phyloP scores from a whole-genome alignment of 2,329 filamentous ascomycete species.

The Colletotrichum godetiae region DNA sequence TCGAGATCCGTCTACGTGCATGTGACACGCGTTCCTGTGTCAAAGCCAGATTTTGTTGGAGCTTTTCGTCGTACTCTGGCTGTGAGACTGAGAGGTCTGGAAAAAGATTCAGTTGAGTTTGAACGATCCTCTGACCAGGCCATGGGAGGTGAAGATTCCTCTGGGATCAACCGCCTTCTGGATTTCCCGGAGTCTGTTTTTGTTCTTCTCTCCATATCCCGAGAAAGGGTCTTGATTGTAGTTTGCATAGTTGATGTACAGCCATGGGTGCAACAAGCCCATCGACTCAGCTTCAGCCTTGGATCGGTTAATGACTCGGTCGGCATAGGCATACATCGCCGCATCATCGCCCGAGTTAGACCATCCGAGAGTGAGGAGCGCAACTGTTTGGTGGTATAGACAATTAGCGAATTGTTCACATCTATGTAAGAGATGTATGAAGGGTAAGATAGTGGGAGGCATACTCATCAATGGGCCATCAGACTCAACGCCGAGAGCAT shows the following conservation, averaged over 20 bases:
- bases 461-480: background rate
- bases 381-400: background rate
- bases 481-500: background rate
- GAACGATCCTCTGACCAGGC: background rate
- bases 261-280: background rate
- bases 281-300: background rate
- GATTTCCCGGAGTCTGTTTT: background rate
- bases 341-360: background rate
- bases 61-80: background rate
- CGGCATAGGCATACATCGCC: background rate
- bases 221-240: rapidly evolving
- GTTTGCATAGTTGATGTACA: background rate
- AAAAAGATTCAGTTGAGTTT: background rate
- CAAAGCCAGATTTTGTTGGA: background rate
- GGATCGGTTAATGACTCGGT: background rate
- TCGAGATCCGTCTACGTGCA: background rate
- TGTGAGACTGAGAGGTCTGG: background rate
- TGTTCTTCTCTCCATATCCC: background rate
- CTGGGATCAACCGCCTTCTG: background rate
- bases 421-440: background rate
- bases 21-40: too few relatives aligned
- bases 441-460: background rate
- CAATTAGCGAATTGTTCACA: background rate
- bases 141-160: background rate
- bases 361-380: background rate